Base-by-base conservation (phyloP, 2,329 filamentous ascomycete species). In the Diaporthe ampelina region DNA sequence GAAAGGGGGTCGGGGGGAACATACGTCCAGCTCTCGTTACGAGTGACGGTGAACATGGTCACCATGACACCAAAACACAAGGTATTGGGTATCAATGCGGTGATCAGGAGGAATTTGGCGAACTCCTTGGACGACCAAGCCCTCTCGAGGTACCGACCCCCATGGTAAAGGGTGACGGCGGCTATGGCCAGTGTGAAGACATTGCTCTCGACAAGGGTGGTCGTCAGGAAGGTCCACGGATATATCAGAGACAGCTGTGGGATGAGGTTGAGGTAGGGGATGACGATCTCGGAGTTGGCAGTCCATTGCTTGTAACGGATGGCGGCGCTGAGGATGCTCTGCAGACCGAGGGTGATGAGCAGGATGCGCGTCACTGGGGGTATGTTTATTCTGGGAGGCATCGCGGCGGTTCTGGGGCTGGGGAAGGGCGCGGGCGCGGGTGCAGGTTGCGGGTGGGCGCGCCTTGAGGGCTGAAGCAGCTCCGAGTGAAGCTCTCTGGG, bases 111-210 rank as follows among this genome's bases (percentile, higher is more conserved):
- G 82, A 98, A 98, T 84, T 97, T 98, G 80, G 92, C 94, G 82
- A 98, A 94, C 83, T 98, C 96, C 73, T 90, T 91, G 35, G 94
- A 96, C 43, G 95, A 95, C 97, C 96, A 99, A 45, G 97, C 96
- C 80, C 97, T 90, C 88, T 99, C 97, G 29, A 99, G 90, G 83
- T 99, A 99, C 79, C 95, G 92, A 13, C 97, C 97, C 72, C 96
- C 96, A 85, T 98, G 94, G 83, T 95, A 97, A 71, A 98, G 85
- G 0, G 95, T 95, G 57, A 92, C 86, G 37, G 89, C 92, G 63
- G 94, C 95, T 73, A 97, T 91, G 35, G 91, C 85, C 57, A 98
- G 88, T 15, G 95, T 97, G 80, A 98, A 94, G 79, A 98, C 88
- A 83, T 98, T 98, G 84, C 94, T 94, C 86, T 99, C 97, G 65